These are phyloP conservation scores for Amanita rimosa DNA, from an alignment of 768 basidiomycete genomes.

Conservation along the genomic window DNA sequence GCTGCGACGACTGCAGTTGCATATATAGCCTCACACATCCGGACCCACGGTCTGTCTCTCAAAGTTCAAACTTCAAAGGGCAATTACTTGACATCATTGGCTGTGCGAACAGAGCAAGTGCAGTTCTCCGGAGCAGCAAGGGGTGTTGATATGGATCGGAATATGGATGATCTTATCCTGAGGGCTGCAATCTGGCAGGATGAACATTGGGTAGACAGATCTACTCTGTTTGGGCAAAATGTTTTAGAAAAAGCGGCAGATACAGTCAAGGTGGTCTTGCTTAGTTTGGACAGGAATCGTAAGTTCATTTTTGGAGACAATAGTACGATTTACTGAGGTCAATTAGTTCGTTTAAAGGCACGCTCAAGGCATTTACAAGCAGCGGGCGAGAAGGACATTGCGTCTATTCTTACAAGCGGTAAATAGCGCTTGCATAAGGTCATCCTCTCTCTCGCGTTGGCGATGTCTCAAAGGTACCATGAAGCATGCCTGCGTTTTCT, in stretches of 20 bases:
- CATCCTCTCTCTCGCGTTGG: background rate
- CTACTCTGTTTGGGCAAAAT: conserved; percentile 47
- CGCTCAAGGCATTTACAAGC: conserved; percentile 78
- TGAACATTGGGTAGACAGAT: conserved; percentile 85
- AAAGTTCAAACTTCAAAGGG: conserved; percentile 95
- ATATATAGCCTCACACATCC: conserved; percentile 69
- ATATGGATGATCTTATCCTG: conserved; percentile 93
- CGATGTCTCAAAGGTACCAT: background rate
- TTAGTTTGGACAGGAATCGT: conserved; percentile 91
- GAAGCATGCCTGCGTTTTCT: background rate
- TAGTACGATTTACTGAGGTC: conserved; percentile 7
- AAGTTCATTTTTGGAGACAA: conserved; percentile 20
- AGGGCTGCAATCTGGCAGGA: conserved; percentile 90
- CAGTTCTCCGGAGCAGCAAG: conserved; percentile 41
- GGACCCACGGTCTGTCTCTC: conserved; percentile 62
- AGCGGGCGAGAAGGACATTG: conserved; percentile 80
- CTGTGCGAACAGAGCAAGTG: conserved; percentile 74
- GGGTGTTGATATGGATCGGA: conserved; percentile 39
- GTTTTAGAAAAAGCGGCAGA: conserved; percentile 25
- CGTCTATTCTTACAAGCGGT: conserved; percentile 41
- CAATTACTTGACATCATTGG: conserved; percentile 81
- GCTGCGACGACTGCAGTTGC: conserved; percentile 63
- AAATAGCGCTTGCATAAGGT: too few species aligned
- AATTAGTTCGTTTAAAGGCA: conserved; percentile 79
- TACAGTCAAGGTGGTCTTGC: conserved; percentile 74